Base-by-base conservation (phyloP, 2,329 filamentous ascomycete species). In the Sclerotiophoma versabilis region DNA sequence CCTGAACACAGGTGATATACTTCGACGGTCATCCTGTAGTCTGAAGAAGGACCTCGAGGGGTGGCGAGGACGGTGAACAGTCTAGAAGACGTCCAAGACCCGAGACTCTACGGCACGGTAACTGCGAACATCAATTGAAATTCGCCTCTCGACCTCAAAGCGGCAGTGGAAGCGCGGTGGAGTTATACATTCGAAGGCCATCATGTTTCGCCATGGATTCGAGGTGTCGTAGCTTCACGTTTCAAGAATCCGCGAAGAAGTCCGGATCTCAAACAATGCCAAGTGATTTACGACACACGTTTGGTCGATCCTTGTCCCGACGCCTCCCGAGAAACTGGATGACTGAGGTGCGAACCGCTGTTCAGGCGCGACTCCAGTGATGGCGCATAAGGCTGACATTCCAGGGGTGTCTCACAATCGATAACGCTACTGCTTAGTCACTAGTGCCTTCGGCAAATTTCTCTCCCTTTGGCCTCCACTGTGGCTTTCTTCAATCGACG, bases 171-270 rank as follows among this genome's bases (percentile, higher is more conserved):
- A 49, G 33, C 39, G 26, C 19, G 41, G n/a, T 36, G 23, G 19
- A 37, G 39, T 14, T 29, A 7, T 23, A 27, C 33, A 52, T 57
- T 43, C 59, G 62, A 62, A 51, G 59, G 55, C 38, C 36, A 33
- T 49, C 46, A 54, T 57, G 68, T 71, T 70, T 71, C 61, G 63
- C 47, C 51, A 56, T 47, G 15, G 48, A 36, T 41, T 47, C 39
- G 41, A 54, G 17, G 25, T 23, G 48, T 41, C n/a, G 49, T 57
- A 27, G 49, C 42, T 39, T 37, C 30, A 55, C 34, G 66, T 70
- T 69, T 69, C 65, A 58, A 58, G 20, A 50, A 34, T 5, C 22
- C 20, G 27, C 29, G 30, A 49, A 50, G 47, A 45, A 47, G 37
- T 15, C 22, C 29, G 42, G 32, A 19, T 30, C 20, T 42, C 29